phyloP scores from a whole-genome alignment of 768 basidiomycete species.

The Lentinula sp. region DNA sequence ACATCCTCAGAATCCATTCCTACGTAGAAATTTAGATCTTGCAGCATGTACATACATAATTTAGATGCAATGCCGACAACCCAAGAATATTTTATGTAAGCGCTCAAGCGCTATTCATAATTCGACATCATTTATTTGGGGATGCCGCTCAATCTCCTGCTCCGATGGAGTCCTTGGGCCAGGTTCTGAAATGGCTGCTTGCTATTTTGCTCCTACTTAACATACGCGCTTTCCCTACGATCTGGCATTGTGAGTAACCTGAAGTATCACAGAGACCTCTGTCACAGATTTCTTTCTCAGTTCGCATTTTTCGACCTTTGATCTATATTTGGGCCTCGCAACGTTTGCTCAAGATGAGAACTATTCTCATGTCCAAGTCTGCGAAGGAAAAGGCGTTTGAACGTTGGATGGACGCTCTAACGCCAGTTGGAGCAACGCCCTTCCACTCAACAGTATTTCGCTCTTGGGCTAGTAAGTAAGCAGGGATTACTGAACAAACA shows the following conservation, averaged over 20 bases:
- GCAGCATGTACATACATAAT: too few species aligned
- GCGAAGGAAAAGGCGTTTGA: conserved; percentile 25
- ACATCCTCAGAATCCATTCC: too few species aligned
- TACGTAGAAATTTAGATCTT: too few species aligned
- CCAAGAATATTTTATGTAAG: too few species aligned
- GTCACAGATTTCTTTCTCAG: neutral
- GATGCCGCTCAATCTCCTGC: neutral
- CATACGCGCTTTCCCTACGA: conserved; percentile 5
- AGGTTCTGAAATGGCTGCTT: neutral
- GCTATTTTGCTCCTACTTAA: neutral
- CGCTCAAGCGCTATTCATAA: too few species aligned
- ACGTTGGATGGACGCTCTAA: conserved; percentile 40
- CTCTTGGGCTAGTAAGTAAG: conserved; percentile 51
- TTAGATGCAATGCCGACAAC: too few species aligned
- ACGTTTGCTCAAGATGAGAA: conserved; percentile 23
- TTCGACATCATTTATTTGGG: neutral
- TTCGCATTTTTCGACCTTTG: conserved; percentile 46
- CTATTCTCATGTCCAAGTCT: conserved; percentile 29
- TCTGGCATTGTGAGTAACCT: conserved; percentile 3
- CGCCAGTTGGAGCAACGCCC: conserved; percentile 53
- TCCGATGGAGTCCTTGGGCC: neutral
- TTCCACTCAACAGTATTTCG: conserved; percentile 37
- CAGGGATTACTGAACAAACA: neutral
- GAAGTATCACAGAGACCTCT: neutral
- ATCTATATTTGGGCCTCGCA: conserved; percentile 26